These are phyloP conservation scores for Dendrostoma leiphaemia DNA, from an alignment of 2,329 filamentous ascomycete genomes.

Conservation along the genomic window DNA sequence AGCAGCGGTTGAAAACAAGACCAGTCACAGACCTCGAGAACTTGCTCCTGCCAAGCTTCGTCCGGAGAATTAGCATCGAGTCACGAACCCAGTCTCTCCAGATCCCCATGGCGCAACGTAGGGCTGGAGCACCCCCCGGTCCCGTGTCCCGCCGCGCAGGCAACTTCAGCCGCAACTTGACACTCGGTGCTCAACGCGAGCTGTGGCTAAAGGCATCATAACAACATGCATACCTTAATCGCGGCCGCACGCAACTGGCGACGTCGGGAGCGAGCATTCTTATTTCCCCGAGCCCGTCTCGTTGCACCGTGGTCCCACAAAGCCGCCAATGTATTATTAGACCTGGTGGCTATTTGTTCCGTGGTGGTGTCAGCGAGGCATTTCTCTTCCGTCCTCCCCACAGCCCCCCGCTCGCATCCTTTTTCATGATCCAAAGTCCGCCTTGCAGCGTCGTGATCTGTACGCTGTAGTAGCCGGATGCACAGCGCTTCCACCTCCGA, in stretches of 20 bases:
- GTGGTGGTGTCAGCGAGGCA: too few relatives aligned
- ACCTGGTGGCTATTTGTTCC: too few relatives aligned
- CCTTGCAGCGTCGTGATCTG: too few relatives aligned
- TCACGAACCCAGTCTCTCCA: background rate
- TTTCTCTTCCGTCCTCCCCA: too few relatives aligned
- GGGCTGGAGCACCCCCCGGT: background rate
- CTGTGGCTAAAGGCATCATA: background rate
- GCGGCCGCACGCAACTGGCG: background rate
- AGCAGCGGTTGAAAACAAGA: constrained; percentile 6
- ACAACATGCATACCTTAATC: background rate
- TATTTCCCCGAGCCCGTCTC: background rate
- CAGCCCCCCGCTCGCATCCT: background rate
- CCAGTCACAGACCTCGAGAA: constrained; percentile 9
- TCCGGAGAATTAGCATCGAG: background rate
- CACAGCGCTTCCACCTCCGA: background rate
- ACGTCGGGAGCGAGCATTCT: background rate
- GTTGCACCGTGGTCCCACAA: too few relatives aligned
- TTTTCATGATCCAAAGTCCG: too few relatives aligned
- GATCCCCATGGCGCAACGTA: background rate
- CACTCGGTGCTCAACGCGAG: background rate
- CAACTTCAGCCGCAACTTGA: constrained; percentile 1
- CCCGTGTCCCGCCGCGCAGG: background rate
- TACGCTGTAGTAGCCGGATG: background rate
- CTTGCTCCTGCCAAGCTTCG: constrained; percentile 7
- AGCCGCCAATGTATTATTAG: too few relatives aligned